A percentile compares a stretch with the other conserved stretches of the same genome.
Conservation (phyloP, 2,329 filamentous ascomycete species). For the Neurospora sp. region DNA sequence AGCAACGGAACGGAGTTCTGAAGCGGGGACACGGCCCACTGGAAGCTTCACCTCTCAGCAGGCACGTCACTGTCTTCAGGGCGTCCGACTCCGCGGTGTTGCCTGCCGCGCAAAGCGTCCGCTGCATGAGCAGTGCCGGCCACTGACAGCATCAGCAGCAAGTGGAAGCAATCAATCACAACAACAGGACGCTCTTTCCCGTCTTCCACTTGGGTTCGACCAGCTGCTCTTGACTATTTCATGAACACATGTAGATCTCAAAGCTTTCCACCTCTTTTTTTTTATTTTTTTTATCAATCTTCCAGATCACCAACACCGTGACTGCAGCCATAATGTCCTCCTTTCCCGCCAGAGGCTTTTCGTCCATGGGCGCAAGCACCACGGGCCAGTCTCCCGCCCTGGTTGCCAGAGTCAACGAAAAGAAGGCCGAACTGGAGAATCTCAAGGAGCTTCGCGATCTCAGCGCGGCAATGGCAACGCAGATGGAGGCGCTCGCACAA, state of each 20-base stretch:
- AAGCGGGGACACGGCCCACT: not conserved
- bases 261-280: not conserved
- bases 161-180: not conserved
- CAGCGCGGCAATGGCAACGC: constrained; percentile 65
- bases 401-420: constrained; percentile 70
- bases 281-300: not conserved
- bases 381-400: constrained; percentile 59
- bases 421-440: constrained; percentile 73
- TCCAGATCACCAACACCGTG: not conserved
- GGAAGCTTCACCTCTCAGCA: not conserved
- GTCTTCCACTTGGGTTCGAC: constrained; percentile 1
- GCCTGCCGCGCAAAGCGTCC: not conserved
- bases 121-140: not conserved
- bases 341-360: constrained; percentile 46
- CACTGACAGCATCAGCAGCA: not conserved
- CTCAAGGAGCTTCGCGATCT: constrained; percentile 69
- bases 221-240: not conserved
- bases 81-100: not conserved
- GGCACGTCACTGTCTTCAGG: constrained; percentile 1
- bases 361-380: constrained; percentile 41
- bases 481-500: constrained; percentile 74
- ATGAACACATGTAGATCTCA: not conserved
- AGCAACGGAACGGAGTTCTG: constrained; percentile 10
- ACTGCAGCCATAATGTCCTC: constrained; percentile 38
- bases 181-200: not conserved